A percentile compares a stretch with the other conserved stretches of the same genome.
Conservation (phyloP, 2,329 filamentous ascomycete genomes). For the Alternaria arborescens region DNA sequence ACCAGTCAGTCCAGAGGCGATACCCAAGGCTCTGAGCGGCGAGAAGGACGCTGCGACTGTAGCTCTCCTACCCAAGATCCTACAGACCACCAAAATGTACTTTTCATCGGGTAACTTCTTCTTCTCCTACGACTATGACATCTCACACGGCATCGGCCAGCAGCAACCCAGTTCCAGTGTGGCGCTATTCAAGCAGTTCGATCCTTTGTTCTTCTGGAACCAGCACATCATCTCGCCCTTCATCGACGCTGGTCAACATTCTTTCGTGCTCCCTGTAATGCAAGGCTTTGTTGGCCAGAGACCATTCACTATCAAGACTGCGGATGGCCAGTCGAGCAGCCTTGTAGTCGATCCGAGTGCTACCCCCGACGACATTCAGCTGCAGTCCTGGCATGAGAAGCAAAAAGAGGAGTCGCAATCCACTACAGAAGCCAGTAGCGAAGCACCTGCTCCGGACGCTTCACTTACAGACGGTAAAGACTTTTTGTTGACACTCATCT, state of each 20-base stretch:
- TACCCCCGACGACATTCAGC: slow-evolving; percentile 46
- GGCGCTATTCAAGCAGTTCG: slow-evolving; percentile 76
- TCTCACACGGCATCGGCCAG: slow-evolving; percentile 71
- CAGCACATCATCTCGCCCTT: slow-evolving; percentile 76
- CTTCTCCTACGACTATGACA: slow-evolving; percentile 93
- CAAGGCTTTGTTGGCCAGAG: slow-evolving; percentile 94
- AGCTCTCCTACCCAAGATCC: slow-evolving; percentile 77
- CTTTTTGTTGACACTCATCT: slow-evolving; percentile 88
- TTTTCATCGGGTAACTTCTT: slow-evolving; percentile 87
- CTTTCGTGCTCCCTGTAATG: slow-evolving; percentile 80
- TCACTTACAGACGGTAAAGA: slow-evolving; percentile 50
- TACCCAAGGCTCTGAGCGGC: slow-evolving; percentile 46
- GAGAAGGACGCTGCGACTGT: slow-evolving; percentile 44
- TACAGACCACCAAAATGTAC: slow-evolving; percentile 83
- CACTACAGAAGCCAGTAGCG: slow-evolving; percentile 19
- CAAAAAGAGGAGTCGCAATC: slow-evolving; percentile 37
- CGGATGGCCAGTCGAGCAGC: slow-evolving; percentile 48
- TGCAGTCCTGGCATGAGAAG: slow-evolving; percentile 45
- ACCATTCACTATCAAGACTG: slow-evolving; percentile 74
- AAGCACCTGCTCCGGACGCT: slow-evolving; percentile 42
- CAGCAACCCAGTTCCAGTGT: slow-evolving; percentile 57
- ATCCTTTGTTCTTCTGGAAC: slow-evolving; percentile 93
- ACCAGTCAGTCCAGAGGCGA: slow-evolving; percentile 43
- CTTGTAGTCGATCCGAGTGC: slow-evolving; percentile 45
- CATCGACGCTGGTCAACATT: slow-evolving; percentile 74